Conservation (phyloP, 306 rosid species). For the Argentina anserina region DNA sequence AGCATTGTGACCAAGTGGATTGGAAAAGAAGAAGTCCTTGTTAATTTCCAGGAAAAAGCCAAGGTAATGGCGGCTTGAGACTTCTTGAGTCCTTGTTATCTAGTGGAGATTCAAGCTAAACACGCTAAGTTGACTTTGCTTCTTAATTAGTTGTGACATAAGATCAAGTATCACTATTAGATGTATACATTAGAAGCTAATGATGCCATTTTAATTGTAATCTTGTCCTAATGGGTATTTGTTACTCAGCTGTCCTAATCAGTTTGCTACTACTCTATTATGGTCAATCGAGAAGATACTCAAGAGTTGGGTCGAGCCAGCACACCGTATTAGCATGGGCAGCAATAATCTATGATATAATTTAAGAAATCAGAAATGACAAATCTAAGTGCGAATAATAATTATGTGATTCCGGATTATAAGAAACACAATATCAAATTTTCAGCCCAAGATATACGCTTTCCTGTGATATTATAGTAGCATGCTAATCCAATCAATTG, state of each 20-base stretch:
- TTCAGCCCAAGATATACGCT: too few species aligned
- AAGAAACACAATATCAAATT: too few species aligned
- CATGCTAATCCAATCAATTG: too few species aligned
- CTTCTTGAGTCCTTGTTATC: neutral
- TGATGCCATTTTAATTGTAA: neutral
- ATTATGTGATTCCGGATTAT: too few species aligned
- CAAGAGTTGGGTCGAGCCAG: too few species aligned
- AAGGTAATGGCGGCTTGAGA: neutral
- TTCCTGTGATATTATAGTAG: too few species aligned
- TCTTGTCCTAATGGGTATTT: neutral
- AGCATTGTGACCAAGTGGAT: neutral
- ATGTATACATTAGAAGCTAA: neutral
- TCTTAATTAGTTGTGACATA: neutral
- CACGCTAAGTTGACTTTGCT: constrained; percentile 4
- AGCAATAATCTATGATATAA: too few species aligned
- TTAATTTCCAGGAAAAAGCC: constrained; percentile 13
- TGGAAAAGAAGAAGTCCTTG: neutral
- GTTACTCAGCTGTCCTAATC: neutral
- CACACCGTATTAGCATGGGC: too few species aligned
- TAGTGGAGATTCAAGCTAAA: neutral
- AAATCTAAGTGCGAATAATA: too few species aligned
- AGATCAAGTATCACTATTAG: neutral
- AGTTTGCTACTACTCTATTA: too few species aligned
- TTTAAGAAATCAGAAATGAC: too few species aligned
- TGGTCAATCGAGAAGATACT: too few species aligned